Evolutionary conservation across 2,329 filamentous ascomycete species (phyloP).

Genomic region (Ilyonectria destructans): DNA sequence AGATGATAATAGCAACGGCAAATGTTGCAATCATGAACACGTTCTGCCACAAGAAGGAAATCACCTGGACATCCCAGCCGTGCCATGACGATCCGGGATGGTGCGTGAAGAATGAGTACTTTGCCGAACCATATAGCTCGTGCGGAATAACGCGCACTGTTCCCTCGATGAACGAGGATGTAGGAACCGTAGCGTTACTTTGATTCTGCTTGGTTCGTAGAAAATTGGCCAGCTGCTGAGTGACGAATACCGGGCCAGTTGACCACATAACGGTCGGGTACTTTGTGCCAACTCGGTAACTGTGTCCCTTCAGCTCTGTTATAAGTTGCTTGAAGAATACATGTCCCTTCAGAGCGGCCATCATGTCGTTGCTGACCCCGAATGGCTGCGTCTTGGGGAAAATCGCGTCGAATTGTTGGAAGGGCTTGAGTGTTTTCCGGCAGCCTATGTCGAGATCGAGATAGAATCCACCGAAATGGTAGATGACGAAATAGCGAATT

Average conservation of each 20-base stretch:
- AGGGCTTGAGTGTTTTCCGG: neutral
- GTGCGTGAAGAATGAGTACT: neutral
- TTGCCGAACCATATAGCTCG: neutral
- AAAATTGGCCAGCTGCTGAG: neutral
- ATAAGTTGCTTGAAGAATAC: neutral
- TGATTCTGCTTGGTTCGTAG: neutral
- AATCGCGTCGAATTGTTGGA: neutral
- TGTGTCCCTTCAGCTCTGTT: neutral
- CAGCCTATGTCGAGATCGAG: neutral
- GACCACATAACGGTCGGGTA: neutral
- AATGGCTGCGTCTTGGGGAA: neutral
- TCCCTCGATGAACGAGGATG: neutral
- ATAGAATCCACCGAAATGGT: neutral
- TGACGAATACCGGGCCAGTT: neutral
- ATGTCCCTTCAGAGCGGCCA: neutral
- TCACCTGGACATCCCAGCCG: neutral
- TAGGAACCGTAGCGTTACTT: neutral
- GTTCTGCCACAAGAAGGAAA: neutral
- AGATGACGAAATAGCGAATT: neutral
- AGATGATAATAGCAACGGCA: neutral
- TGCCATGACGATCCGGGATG: neutral
- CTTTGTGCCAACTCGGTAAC: neutral
- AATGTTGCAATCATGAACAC: neutral
- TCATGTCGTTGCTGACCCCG: neutral
- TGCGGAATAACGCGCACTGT: neutral